Evolutionary conservation across 73 alveolate species (phyloP).

Genomic region (Uronychia binucleata): DNA sequence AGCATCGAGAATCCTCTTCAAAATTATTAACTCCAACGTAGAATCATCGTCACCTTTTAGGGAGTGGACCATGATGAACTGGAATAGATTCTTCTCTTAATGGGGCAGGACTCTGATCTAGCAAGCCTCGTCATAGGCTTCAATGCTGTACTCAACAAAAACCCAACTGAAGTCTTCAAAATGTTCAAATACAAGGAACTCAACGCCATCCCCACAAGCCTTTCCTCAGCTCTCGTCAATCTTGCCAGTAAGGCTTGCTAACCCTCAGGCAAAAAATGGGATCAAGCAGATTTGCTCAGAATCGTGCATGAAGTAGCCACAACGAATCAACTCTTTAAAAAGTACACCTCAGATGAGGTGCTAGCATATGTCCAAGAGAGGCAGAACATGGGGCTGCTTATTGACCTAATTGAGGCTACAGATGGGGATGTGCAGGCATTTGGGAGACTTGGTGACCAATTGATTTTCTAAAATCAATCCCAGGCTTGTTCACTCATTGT

Average conservation of each 20-base stretch:
- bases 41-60: too few species aligned
- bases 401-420: not conserved
- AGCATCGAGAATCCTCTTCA: not conserved
- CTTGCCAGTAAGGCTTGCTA: too few species aligned
- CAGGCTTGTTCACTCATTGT: not conserved
- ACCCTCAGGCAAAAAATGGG: not conserved
- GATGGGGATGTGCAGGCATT: not conserved
- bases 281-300: not conserved
- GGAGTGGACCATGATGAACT: not conserved
- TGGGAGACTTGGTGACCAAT: not conserved
- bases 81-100: not conserved
- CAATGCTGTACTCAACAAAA: not conserved
- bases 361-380: not conserved
- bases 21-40: not conserved
- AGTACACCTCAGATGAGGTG: not conserved
- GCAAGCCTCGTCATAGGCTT: not conserved
- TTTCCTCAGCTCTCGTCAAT: not conserved
- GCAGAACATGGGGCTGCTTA: not conserved
- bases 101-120: not conserved
- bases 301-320: not conserved
- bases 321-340: not conserved
- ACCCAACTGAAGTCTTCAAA: not conserved
- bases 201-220: not conserved
- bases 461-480: not conserved
- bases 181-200: not conserved